Conservation (phyloP, 2,329 filamentous ascomycete species). For the Diaporthe nobilis region DNA sequence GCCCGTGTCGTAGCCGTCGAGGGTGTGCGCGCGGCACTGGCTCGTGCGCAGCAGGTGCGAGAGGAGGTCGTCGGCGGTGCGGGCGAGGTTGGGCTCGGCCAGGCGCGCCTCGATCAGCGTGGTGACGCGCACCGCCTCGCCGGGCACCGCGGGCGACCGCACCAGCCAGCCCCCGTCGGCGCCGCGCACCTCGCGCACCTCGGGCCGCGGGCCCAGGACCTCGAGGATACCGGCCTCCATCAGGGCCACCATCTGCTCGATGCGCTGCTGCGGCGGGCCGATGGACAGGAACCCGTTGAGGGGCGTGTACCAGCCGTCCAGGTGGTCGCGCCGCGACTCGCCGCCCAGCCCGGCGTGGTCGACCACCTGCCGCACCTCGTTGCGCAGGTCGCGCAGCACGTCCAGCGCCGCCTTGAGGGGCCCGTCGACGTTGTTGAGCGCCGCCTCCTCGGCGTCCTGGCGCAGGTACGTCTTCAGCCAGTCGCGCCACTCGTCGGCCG, state of each 20-base stretch:
- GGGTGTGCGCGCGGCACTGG: slow-evolving; percentile 19
- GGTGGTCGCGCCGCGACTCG: slow-evolving; percentile 6
- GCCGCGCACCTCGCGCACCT: neutral
- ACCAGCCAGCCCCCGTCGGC: neutral
- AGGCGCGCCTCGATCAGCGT: slow-evolving; percentile 23
- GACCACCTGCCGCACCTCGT: slow-evolving; percentile 25
- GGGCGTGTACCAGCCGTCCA: slow-evolving; percentile 32
- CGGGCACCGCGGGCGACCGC: neutral
- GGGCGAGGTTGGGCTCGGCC: neutral
- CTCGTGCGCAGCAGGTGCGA: neutral
- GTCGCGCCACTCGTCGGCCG: slow-evolving; percentile 11
- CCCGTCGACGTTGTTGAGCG: slow-evolving; percentile 6
- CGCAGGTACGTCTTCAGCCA: slow-evolving; percentile 24
- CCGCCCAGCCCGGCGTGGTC: slow-evolving; percentile 9
- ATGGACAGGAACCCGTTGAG: slow-evolving; percentile 31
- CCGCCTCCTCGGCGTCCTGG: slow-evolving; percentile 12
- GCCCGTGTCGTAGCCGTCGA: slow-evolving; percentile 23
- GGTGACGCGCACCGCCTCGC: neutral
- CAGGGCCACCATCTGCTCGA: slow-evolving; percentile 33
- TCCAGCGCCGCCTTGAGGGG: slow-evolving; percentile 25
- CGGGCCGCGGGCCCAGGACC: neutral
- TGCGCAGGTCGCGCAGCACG: slow-evolving; percentile 28
- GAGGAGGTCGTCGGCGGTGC: neutral
- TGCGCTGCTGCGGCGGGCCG: slow-evolving; percentile 16
- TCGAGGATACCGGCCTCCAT: slow-evolving; percentile 21